These are phyloP conservation scores for Candolleomyces efflorescens DNA, from an alignment of 768 basidiomycete genomes.

Conservation along the genomic window DNA sequence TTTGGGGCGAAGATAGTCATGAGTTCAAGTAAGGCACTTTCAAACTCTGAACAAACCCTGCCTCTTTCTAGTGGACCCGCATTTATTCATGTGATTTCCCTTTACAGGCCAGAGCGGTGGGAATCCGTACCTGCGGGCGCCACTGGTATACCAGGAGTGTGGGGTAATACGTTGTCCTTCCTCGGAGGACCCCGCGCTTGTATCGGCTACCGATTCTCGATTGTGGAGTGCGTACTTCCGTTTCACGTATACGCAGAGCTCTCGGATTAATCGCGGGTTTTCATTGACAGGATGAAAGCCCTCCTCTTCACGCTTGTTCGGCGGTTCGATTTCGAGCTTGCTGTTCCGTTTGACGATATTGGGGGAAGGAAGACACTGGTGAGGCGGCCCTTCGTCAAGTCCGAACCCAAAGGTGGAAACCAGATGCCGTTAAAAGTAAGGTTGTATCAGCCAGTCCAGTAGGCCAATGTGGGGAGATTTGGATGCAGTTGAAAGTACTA, in stretches of 20 bases:
- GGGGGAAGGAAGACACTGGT: constrained; percentile 32
- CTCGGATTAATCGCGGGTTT: neutral
- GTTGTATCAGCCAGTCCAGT: neutral
- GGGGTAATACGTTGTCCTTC: constrained; percentile 58
- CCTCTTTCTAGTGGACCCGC: neutral
- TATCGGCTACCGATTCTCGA: constrained; percentile 63
- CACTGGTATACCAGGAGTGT: constrained; percentile 50
- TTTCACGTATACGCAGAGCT: neutral
- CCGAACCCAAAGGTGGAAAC: constrained; percentile 29
- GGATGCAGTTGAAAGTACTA: neutral
- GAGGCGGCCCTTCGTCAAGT: constrained; percentile 38
- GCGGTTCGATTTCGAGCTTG: constrained; percentile 47
- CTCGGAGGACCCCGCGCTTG: constrained; percentile 61
- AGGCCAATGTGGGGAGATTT: neutral
- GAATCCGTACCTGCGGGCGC: constrained; percentile 38
- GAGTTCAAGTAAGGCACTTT: constrained; percentile 46
- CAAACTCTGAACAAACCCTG: neutral
- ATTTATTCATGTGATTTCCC: constrained; percentile 16
- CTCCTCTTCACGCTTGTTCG: constrained; percentile 26
- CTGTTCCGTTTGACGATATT: constrained; percentile 34
- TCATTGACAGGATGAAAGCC: constrained; percentile 23
- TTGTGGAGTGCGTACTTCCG: constrained; percentile 45
- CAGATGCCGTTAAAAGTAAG: constrained; percentile 41
- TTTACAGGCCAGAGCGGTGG: constrained; percentile 62
- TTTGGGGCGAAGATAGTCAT: constrained; percentile 60